Base-by-base conservation (phyloP, 2,329 filamentous ascomycete genomes). In the Calonectria pteridis region DNA sequence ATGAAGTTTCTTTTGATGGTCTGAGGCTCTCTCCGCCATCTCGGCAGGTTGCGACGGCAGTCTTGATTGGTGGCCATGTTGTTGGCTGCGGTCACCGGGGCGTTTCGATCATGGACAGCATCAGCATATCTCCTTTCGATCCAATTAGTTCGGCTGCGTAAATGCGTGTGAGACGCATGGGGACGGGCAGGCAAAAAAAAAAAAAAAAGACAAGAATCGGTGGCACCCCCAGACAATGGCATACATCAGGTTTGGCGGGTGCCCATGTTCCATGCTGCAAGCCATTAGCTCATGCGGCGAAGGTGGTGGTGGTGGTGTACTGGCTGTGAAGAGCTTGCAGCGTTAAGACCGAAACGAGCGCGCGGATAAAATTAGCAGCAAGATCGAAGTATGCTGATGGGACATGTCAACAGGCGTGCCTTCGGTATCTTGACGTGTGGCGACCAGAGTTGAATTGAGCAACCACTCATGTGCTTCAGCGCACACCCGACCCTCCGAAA, bases 1-100 rank as follows among this genome's bases (percentile, higher is more conserved):
- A 78, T 77, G 68, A 76, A 67, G 73, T 77, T 76, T 73, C 69
- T 76, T 77, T 73, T 77, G 76, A 73, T 76, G 75, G 73, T 76
- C 70, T 68, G 70, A 72, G 70, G 65, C 49, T 72, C 65, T 67
- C 49, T 67, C 46, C 49, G 28, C 37, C 65, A 35, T 50, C 29
- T 68, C 65, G 70, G 70, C 55, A 40, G 43, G 46, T 64, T 68
- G 70, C 65, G 65, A 53, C 50, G 65, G 49, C 46, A 64, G 49
- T 58, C 46, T 37, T 63, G n/a, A 67, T 46, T 63, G 64, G 55
- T 53, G 33, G 53, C 29, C n/a, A 26, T 49, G 1, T 40, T 29
- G 20, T 29, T 64, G 18, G 16, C 18, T 13, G 6, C 28, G 2
- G 18, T 23, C 7, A 3, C 43, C 23, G 13, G 20, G 43, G 20